Evolutionary conservation across 2,329 filamentous ascomycete genomes (phyloP), one percentile per base, ranked within the genome.

Genomic region (Fusarium subtropicale): DNA sequence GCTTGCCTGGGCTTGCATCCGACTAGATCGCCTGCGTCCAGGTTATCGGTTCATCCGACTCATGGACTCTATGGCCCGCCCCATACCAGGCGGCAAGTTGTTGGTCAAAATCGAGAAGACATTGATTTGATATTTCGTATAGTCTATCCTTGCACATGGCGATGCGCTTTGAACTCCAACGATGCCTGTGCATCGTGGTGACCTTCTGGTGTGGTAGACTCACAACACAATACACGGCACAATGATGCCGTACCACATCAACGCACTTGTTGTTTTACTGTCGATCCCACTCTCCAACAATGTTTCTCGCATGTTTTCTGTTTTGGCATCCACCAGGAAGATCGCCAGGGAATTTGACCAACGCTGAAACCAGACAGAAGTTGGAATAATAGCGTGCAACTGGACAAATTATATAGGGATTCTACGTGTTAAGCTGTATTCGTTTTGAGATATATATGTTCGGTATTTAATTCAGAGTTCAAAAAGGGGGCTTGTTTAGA

Each of bases 1-100:
- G 36, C 79, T 85, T 28, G 84, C 83, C 12, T 89, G 87, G 86
- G 85, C 86, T 28, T 88, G 87, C 72, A 84, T 88, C 73, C 85
- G 87, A 5, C 83, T 89, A 15, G 87, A 88, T 76, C 85, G 87
- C 39, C 81, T 89, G 4, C 83, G 81, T 47, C 78, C 77, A 47
- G 87, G 87, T 20, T 88, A 87, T 76, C 84, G 87, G 45, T 85
- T 87, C 66, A 77, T 89, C 53, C 77, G 80, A 39, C 80, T 89
- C 45, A 76, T 83, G 68, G 82, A 87, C 60, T 76, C 77, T 24
- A 78, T 80, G 28, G 84, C 85, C 20, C 77, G 80, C 46, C 77
- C 79, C 15, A 81, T 84, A 26, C 73, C 79, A 8, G 84, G 83
- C 55, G 81, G 81, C 12, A 82, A 84, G 68, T 75, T 89, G 50